These are phyloP conservation scores for Colletotrichum scovillei DNA, from an alignment of 2,329 filamentous ascomycete species.

Conservation along the genomic window DNA sequence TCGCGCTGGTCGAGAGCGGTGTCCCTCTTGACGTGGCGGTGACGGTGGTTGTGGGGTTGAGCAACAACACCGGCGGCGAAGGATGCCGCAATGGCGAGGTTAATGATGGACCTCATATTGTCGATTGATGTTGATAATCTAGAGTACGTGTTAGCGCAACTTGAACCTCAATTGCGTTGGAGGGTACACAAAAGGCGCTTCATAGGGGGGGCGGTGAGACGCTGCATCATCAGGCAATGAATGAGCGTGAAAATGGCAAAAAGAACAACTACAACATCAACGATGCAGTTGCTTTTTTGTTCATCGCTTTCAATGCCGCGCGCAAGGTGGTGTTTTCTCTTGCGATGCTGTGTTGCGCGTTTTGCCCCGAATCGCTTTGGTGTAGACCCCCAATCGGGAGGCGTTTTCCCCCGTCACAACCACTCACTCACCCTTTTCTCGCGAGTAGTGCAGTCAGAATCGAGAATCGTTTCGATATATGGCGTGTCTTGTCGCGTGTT, in stretches of 20 bases:
- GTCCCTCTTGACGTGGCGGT: conserved; percentile 68
- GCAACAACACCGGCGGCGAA: conserved; percentile 65
- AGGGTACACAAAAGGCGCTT: neutral
- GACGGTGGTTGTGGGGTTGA: conserved; percentile 69
- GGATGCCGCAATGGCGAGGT: conserved; percentile 63
- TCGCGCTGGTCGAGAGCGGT: conserved; percentile 60
- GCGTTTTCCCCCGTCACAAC: neutral
- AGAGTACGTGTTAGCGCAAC: conserved; percentile 15
- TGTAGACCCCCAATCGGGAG: neutral
- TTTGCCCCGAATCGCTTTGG: neutral
- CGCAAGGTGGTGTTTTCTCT: neutral
- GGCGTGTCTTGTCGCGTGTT: conserved; percentile 1
- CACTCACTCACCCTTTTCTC: conserved; percentile 24
- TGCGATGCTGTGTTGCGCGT: neutral
- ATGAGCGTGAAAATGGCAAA: too few species aligned
- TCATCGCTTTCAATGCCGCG: neutral
- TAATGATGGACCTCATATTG: conserved; percentile 62
- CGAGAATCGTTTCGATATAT: conserved; percentile 15
- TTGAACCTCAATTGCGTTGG: neutral
- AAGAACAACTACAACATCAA: neutral
- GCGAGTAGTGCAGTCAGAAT: conserved; percentile 11
- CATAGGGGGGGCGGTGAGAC: neutral
- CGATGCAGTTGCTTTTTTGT: neutral
- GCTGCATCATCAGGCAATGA: neutral
- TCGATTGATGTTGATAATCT: conserved; percentile 18